Conservation (phyloP, 495 filamentous ascomycete genomes). For the Talaromyces trachyspermus region DNA sequence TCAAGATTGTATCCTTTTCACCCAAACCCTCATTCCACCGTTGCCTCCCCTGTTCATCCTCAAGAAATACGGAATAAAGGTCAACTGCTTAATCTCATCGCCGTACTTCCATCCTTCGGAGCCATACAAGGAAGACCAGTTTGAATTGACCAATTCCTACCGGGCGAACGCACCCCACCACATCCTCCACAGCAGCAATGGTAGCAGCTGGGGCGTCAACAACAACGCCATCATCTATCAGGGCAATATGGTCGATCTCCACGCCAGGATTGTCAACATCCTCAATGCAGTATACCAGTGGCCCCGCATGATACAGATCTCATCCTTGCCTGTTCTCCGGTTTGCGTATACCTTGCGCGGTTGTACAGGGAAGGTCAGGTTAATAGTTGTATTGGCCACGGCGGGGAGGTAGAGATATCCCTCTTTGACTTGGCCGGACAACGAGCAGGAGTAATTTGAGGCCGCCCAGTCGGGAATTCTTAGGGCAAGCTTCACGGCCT, state of each 20-base stretch:
- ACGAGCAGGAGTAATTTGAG: slow-evolving; percentile 6
- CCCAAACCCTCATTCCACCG: slow-evolving; percentile 42
- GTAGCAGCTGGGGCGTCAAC: slow-evolving; percentile 25
- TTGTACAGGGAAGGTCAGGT: slow-evolving; percentile 32
- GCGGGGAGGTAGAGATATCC: slow-evolving; percentile 41
- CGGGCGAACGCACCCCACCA: slow-evolving; percentile 22
- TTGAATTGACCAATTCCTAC: slow-evolving; percentile 15
- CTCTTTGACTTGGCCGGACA: slow-evolving; percentile 10
- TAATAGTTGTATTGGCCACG: slow-evolving; percentile 4
- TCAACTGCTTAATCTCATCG: slow-evolving; percentile 22
- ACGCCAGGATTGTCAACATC: slow-evolving; percentile 48
- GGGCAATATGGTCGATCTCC: slow-evolving; percentile 46
- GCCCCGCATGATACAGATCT: slow-evolving; percentile 45
- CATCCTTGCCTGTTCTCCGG: slow-evolving; percentile 44
- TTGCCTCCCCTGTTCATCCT: slow-evolving; percentile 43
- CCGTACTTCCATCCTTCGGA: slow-evolving; percentile 7
- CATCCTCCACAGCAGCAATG: slow-evolving; percentile 22
- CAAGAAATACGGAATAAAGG: slow-evolving; percentile 44
- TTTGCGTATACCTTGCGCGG: slow-evolving; percentile 42
- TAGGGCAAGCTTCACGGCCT: slow-evolving; percentile 30
- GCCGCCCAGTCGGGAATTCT: slow-evolving; percentile 46
- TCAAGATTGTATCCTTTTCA: slow-evolving; percentile 2
- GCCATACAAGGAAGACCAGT: slow-evolving; percentile 1
- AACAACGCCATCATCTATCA: slow-evolving; percentile 18
- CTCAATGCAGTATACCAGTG: slow-evolving; percentile 52